Conservation (phyloP, 805 yeast species). For the Lipomyces orientalis region DNA sequence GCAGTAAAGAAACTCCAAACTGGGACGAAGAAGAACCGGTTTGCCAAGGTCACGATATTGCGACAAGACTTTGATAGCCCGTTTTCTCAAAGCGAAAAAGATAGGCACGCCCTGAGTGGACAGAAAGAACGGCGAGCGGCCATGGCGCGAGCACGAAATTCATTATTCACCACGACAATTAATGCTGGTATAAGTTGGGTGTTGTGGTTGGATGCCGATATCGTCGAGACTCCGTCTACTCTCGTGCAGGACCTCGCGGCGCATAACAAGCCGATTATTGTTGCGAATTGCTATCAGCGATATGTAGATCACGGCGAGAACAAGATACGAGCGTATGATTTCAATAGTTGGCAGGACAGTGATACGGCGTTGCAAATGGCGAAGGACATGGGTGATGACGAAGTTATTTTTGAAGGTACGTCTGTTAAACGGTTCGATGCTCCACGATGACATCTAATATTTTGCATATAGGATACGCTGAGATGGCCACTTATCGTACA, state of each 20-base stretch:
- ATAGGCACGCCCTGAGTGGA: constrained; percentile 71
- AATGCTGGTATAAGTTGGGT: constrained; percentile 94
- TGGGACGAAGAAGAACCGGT: constrained; percentile 68
- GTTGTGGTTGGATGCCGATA: constrained; percentile 94
- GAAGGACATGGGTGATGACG: constrained; percentile 75
- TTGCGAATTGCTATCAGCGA: constrained; percentile 93
- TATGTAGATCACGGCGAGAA: constrained; percentile 64
- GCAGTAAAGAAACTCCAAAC: constrained; percentile 77
- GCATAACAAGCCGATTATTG: constrained; percentile 84
- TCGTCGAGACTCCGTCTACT: constrained; percentile 83
- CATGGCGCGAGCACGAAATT: constrained; percentile 95
- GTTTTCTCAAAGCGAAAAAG: constrained; percentile 77
- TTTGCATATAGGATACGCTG: constrained; percentile 58
- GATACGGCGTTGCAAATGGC: constrained; percentile 84
- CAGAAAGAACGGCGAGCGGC: constrained; percentile 88
- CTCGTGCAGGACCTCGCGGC: constrained; percentile 84
- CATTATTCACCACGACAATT: constrained; percentile 83
- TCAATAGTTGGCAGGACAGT: constrained; percentile 81
- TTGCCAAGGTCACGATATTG: constrained; percentile 81
- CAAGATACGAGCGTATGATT: constrained; percentile 86
- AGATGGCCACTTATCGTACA: constrained; percentile 91
- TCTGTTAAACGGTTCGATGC: neutral
- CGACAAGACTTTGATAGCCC: constrained; percentile 86
- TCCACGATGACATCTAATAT: neutral
- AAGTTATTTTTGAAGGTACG: constrained; percentile 87